Percentiles rank a stretch among this genome's conserved stretches.
Evolutionary conservation across 495 filamentous ascomycete species (phyloP).

Genomic region (Penicillium cosmopolitanum): DNA sequence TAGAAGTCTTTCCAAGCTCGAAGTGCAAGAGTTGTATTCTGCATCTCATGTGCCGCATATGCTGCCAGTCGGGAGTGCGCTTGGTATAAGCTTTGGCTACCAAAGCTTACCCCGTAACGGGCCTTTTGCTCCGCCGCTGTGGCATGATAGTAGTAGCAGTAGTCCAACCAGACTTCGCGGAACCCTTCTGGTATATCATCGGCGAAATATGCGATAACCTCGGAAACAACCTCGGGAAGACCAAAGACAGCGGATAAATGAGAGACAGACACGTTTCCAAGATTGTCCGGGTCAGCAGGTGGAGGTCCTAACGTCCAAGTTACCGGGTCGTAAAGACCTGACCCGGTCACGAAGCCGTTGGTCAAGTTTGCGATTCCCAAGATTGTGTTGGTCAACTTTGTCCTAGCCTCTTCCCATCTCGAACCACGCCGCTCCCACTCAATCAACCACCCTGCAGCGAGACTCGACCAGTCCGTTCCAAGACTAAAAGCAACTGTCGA

Average conservation of each 20-base stretch:
- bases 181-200: slow-evolving; percentile 31
- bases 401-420: slow-evolving; percentile 44
- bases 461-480: slow-evolving; percentile 51
- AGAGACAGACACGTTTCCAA: slow-evolving; percentile 41
- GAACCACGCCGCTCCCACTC: slow-evolving; percentile 52
- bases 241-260: slow-evolving; percentile 53
- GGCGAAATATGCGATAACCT: slow-evolving; percentile 39
- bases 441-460: slow-evolving; percentile 50
- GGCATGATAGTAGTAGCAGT: slow-evolving; percentile 45
- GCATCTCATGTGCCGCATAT: slow-evolving; percentile 35
- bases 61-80: slow-evolving; percentile 52
- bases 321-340: slow-evolving; percentile 44
- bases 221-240: slow-evolving; percentile 45
- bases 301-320: slow-evolving; percentile 46
- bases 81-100: slow-evolving; percentile 39
- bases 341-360: slow-evolving; percentile 52
- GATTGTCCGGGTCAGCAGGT: slow-evolving; percentile 42
- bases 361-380: slow-evolving; percentile 46
- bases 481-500: slow-evolving; percentile 42
- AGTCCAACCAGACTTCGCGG: slow-evolving; percentile 47
- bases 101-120: slow-evolving; percentile 47
- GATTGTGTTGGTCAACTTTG: slow-evolving; percentile 41
- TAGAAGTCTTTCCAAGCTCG: slow-evolving; percentile 50
- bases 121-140: slow-evolving; percentile 39
- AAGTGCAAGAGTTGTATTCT: slow-evolving; percentile 34